Evolutionary conservation across 805 yeast species (phyloP).

Genomic region (Yamadazyma insecticola): DNA sequence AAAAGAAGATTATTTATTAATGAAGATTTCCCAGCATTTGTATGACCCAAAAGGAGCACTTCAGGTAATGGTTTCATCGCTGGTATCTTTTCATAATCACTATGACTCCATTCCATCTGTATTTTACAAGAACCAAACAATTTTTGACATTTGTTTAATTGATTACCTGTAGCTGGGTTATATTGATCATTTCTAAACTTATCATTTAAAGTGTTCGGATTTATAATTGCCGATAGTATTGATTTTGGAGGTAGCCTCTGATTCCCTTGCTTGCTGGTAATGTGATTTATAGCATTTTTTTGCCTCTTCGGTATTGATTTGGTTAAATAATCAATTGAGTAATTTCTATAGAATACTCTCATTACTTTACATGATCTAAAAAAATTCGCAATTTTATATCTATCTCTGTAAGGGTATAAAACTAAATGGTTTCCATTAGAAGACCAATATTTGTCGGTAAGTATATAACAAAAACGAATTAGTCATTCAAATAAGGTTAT

Average conservation of each 20-base stretch:
- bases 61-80: conserved; percentile 60
- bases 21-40: conserved; percentile 86
- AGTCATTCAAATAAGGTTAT: background rate
- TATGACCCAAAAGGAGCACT: conserved; percentile 69
- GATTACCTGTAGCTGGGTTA: conserved; percentile 5
- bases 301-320: no score
- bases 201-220: conserved; percentile 19
- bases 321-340: no score
- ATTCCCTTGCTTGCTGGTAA: no score
- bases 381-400: no score
- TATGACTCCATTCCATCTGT: conserved; percentile 58
- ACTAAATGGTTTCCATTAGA: no score
- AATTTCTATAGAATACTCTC: no score
- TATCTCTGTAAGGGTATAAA: no score
- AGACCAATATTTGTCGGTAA: no score
- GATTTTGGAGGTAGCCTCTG: conserved; percentile 7
- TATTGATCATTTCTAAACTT: conserved; percentile 15
- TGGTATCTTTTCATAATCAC: conserved; percentile 52
- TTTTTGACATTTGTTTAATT: conserved; percentile 18
- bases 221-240: conserved; percentile 9
- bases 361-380: no score
- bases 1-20: conserved; percentile 59
- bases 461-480: no score
- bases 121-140: conserved; percentile 44
- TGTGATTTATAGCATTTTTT: no score